phyloP scores from a whole-genome alignment of 75 land plant species.

The Sequoia sempervirens region DNA sequence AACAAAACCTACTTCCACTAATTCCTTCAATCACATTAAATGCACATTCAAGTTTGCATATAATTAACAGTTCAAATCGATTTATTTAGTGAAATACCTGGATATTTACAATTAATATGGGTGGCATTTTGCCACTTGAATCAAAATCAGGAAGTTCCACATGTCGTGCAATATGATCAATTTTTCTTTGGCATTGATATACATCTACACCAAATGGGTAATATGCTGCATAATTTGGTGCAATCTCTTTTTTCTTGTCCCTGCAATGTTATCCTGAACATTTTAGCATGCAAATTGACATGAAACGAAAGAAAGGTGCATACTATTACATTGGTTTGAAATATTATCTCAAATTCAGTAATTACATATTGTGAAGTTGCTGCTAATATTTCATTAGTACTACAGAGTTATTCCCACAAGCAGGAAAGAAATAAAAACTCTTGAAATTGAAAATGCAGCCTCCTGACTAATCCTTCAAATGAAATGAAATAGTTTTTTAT shows the following conservation, averaged over 20 bases:
- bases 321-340: neutral
- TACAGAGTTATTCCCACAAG: neutral
- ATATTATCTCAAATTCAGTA: neutral
- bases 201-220: conserved; percentile 87
- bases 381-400: neutral
- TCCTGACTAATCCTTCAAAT: neutral
- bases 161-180: conserved; percentile 76
- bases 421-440: conserved; percentile 9
- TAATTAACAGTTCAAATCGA: neutral
- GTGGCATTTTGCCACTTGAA: conserved; percentile 48
- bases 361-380: neutral
- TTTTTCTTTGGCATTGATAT: conserved; percentile 60
- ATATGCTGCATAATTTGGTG: conserved; percentile 68
- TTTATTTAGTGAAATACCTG: conserved; percentile 53
- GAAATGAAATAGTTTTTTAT: neutral
- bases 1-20: neutral
- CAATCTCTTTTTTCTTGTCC: conserved; percentile 81
- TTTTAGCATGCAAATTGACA: neutral
- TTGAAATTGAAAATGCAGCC: neutral
- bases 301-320: neutral
- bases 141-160: conserved; percentile 67
- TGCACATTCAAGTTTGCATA: neutral
- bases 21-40: neutral
- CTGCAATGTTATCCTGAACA: conserved; percentile 28
- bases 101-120: conserved; percentile 78